phyloP scores from a whole-genome alignment of 306 rosid species.

The Pyrus communis region DNA sequence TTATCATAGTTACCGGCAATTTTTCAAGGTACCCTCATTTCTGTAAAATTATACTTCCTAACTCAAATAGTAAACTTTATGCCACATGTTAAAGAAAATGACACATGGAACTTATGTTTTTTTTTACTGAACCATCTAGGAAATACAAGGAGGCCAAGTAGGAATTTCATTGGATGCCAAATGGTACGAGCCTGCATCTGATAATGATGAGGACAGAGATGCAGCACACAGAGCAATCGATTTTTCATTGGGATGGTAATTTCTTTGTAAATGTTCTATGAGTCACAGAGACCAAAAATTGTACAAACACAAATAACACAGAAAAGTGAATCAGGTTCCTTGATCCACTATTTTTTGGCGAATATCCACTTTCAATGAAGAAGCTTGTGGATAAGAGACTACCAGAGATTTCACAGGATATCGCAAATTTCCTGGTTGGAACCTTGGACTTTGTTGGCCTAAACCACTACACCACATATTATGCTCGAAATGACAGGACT shows the following conservation, averaged over 20 bases:
- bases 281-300: not conserved
- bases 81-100: not conserved
- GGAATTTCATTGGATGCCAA: constrained; percentile 72
- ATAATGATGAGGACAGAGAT: constrained; percentile 65
- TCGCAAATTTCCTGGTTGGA: constrained; percentile 44
- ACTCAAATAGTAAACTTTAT: not conserved
- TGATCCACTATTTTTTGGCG: constrained; percentile 72
- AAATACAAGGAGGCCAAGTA: constrained; percentile 68
- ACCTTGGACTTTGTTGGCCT: constrained; percentile 77
- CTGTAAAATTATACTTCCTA: not conserved
- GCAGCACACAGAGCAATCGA: constrained; percentile 82
- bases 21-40: constrained; percentile 57
- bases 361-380: constrained; percentile 75
- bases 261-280: not conserved
- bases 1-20: constrained; percentile 48
- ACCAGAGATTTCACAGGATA: constrained; percentile 51
- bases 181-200: constrained; percentile 81
- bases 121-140: constrained; percentile 31
- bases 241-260: constrained; percentile 80
- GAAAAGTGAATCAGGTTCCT: constrained; percentile 61
- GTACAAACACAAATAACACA: constrained; percentile 10
- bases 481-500: constrained; percentile 70
- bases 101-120: not conserved
- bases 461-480: constrained; percentile 80
- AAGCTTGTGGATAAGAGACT: constrained; percentile 57